Percentiles rank a stretch among this genome's conserved stretches.
Evolutionary conservation across 1,284 basidiomycete species (phyloP).

Genomic region (Papiliotrema fonsecae): DNA sequence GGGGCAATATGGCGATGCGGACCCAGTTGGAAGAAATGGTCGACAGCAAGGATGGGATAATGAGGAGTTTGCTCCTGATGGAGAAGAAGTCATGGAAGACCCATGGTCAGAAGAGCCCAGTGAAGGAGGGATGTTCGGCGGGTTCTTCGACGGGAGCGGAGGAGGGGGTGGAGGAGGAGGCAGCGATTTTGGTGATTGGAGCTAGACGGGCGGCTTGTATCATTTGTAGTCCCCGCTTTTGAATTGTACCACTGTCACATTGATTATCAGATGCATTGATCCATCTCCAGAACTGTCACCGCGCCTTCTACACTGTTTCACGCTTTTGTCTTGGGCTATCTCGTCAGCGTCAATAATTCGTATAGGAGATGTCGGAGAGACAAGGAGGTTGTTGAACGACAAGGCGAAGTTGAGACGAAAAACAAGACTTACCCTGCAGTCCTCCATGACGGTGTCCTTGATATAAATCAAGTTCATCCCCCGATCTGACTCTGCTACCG

Average conservation of each 20-base stretch:
- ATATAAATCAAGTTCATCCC: constrained; percentile 37
- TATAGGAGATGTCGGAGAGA: too few relatives aligned
- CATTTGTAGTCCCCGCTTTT: too few relatives aligned
- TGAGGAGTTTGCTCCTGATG: constrained; percentile 16
- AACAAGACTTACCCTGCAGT: constrained; percentile 43
- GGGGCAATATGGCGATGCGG: constrained; percentile 8
- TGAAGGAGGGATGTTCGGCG: constrained; percentile 21
- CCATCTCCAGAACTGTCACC: too few relatives aligned
- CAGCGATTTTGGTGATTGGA: constrained; percentile 32
- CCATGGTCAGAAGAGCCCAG: constrained; percentile 24
- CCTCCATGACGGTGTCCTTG: constrained; percentile 49
- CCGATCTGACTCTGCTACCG: constrained; percentile 47
- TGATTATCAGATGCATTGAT: too few relatives aligned
- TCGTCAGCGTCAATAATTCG: not conserved
- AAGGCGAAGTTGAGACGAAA: not conserved
- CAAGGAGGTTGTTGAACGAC: not conserved
- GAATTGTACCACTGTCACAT: not conserved
- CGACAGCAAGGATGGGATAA: constrained; percentile 16
- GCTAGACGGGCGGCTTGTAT: too few relatives aligned
- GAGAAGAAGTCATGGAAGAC: constrained; percentile 34
- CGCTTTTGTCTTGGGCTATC: constrained; percentile 32
- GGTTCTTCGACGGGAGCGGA: constrained; percentile 16
- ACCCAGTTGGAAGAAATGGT: too few relatives aligned
- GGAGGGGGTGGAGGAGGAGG: constrained; percentile 22
- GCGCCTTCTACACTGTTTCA: too few relatives aligned